Base-by-base conservation (phyloP, 345 rosid genomes). In the Pugionium cornutum region DNA sequence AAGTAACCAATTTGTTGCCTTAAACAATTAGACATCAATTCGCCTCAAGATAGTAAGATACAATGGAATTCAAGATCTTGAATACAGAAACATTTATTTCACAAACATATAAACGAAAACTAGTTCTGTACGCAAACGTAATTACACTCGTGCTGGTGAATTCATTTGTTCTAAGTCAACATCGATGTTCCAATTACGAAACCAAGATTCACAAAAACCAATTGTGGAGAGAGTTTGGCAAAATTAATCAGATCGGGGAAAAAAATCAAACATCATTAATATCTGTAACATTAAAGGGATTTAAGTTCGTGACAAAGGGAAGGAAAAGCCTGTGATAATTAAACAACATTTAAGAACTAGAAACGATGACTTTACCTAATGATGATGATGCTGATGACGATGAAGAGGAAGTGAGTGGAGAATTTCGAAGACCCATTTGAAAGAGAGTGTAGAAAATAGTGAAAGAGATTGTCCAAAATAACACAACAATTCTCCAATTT, bases 391-490 rank as follows among this genome's bases (percentile, higher is more conserved):
- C 33, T 52, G 70, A 57, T 1, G 81, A 59, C 27, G 64, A 61
- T 30, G 79, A 46, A 72, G 70, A 66, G 37, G 80, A 36, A 72
- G 72, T 7, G 5, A 77, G 49, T 27, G 76, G 54, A 0, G 85
- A 75, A 66, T 78, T 68, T 4, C 77, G 79, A 62, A 76, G 73
- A 64, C 79, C 86, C 80, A 81, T 62, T 47, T 56, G 83, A 75
- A 83, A 73, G 53, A 83, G 74, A 58, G 69, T 68, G 85, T 69
- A 79, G 72, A 80, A 83, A 29, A 82, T 34, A 67, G 75, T 4
- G 49, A 87, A 45, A 62, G 81, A 82, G 51, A 81, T 26, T 4
- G 64, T 63, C 91, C 88, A 89, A 61, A 83, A 67, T 2, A 82
- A 52, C 69, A 78, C 74, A 7, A 65, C 77, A 34, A 64, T 73